Base-by-base conservation (phyloP, 176 grass and related monocot genomes). In the Paspalum notatum region DNA sequence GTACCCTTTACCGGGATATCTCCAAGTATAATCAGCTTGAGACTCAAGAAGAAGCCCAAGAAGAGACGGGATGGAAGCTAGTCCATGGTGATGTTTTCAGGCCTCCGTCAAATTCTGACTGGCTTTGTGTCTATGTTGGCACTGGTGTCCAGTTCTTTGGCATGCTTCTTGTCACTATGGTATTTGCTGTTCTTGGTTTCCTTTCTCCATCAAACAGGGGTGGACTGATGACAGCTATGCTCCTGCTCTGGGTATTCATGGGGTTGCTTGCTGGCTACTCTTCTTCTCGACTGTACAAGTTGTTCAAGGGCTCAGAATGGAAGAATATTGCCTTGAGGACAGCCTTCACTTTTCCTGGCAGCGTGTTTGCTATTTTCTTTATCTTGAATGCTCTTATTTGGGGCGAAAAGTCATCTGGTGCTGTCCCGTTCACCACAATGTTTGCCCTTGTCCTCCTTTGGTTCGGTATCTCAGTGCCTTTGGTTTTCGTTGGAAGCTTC, bases 21-120 rank as follows among this genome's bases (percentile, higher is more conserved):
- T 93, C 91, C 81, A 97, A 93, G 81, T 97, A 97, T 66, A 97
- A 97, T 43, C 90, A 97, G 78, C 88, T 97, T 21, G 94, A 93
- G 78, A 93, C 91, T 66, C 91, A 93, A 76, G 94, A 97, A 75
- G 94, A 97, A 78, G 88, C 91, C 37, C 94, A 97, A 64, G 91
- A 97, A 86, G 94, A 97, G 82, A 97, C 94, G 24, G 94, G 94
- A 85, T 97, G 94, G 94, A 97, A 97, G 73, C 90, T 97, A 50
- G 91, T 97, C 47, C 94, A 97, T 45, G 91, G 91, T 70, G 94
- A 97, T 83, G 88, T 91, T 76, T 93, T 97, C 63, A 87, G 94
- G 71, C 80, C 88, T 67, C 94, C 94, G 24, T 62, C 66, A 9
- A 85, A 97, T 80, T 87, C 91, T 1, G 88, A 97, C 39, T 91